Evolutionary conservation across 1,139 yeast species (phyloP), one percentile per base, ranked within the genome.

Genomic region (Hemisphaericaspora xylanilytica): DNA sequence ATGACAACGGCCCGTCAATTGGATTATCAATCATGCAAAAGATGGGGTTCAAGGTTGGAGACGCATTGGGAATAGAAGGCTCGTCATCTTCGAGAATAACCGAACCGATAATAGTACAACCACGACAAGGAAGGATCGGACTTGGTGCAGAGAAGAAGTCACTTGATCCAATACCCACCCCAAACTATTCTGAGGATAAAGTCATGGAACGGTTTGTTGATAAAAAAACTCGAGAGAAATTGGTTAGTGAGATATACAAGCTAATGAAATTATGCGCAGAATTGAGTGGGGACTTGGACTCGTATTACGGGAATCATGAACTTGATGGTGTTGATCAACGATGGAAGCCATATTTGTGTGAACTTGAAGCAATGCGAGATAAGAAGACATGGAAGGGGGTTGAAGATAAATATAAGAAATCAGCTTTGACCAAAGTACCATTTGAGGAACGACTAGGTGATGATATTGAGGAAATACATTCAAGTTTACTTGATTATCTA

Each of bases 1-100:
- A 14, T 3, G 17, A 27, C 4, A 30, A 39, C 32, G 13, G 28
- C 10, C 14, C 5, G 15, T 69, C 78, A 0, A 64, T 70, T 34
- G 84, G 81, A 0, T 58, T 75, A 20, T 48, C 63, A 6, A 76
- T 78, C 43, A 76, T 78, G 83, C 59, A 66, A 45, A 70, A 65
- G 49, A 78, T 78, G 83, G 84, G 84, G 3, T 78, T 67, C 49
- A 64, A 61, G 42, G 52, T 64, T 2, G 81, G 80, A 9, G 60
- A 65, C 10, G 46, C 69, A 0, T 54, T 76, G 13, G 81, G 81
- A 0, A 46, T 44, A 13, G 45, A 33, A 3, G 32, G 25, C 12
- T 29, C 32, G 12, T 50, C 33, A 14, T 40, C 45, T 57, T 52
- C 32, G 52, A 50, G 45, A 3, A 51, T 46, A 39, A 39, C 33